Evolutionary conservation across 352 stramenopile species (phyloP), one percentile per base, ranked within the genome.

Genomic region (Phytopythium chamaehyphon): DNA sequence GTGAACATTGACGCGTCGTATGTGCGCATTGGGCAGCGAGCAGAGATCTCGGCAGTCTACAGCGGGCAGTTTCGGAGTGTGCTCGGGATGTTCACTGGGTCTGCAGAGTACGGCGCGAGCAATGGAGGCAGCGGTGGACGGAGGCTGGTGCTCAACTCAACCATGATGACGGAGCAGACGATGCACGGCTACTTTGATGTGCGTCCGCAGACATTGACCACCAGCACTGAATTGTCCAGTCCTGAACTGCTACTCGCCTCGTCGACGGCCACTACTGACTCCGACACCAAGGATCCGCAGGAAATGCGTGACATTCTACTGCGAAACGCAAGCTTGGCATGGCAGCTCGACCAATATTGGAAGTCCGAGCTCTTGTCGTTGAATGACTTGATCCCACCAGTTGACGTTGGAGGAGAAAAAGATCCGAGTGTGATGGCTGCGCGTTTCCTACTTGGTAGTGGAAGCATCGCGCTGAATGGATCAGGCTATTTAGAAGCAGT

Each of bases 1-100:
- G 38, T 90, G 0, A 78, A 68, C 38, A 54, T 90, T 9, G 71
- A 82, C 47, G 76, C 79, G 7, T 71, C 76, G 31, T 88, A 82
- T 37, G 79, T 90, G 43, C 79, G 79, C 6, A 14, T 90, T 8
- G 79, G 84, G 40, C 33, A 38, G 15, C 31, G 66, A 33, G 67
- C 76, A 9, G 31, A 56, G 16, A 48, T 90, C 16, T 47, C 56
- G 0, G 67, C 70, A 18, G 56, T 63, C 0, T 86, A 78, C 35
- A 69, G 56, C 31, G 62, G 61, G 18, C 47, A 59, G 14, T 75
- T 67, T 15, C 55, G 60, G n/a, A 53, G 54, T 26, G 33, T 43
- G 1, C 22, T 44, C n/a, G 64, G 75, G 10, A 23, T 76, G 6
- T 76, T 71, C 42, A 57, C 66, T 2, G 76, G 76, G 3, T 69